phyloP scores from a whole-genome alignment of 805 yeast genomes.

The Candida montana region DNA sequence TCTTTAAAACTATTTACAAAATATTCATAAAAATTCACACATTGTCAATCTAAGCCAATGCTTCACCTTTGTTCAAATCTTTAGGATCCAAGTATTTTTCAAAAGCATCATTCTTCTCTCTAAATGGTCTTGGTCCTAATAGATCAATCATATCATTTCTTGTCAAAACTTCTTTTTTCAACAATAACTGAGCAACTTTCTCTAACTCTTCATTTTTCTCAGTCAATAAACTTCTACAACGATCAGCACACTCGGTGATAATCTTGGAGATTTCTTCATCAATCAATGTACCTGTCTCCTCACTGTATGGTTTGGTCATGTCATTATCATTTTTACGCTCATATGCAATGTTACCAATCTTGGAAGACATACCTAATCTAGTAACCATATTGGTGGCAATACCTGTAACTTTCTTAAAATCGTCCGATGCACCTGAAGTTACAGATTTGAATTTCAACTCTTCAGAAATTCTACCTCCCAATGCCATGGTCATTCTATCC shows the following conservation, averaged over 20 bases:
- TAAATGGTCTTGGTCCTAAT: slow-evolving; percentile 88
- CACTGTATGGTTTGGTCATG: slow-evolving; percentile 83
- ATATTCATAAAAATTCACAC: background rate
- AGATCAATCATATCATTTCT: slow-evolving; percentile 90
- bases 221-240: slow-evolving; percentile 61
- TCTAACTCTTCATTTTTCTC: slow-evolving; percentile 75
- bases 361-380: slow-evolving; percentile 83
- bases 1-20: slow-evolving; percentile 1
- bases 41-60: slow-evolving; percentile 1
- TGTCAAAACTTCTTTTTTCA: slow-evolving; percentile 83
- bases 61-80: slow-evolving; percentile 10
- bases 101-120: slow-evolving; percentile 86
- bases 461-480: slow-evolving; percentile 96
- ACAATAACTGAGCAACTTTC: slow-evolving; percentile 79
- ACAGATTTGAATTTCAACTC: slow-evolving; percentile 89
- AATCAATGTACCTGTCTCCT: slow-evolving; percentile 72
- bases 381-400: slow-evolving; percentile 94
- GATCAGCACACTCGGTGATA: slow-evolving; percentile 66
- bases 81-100: slow-evolving; percentile 55
- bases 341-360: slow-evolving; percentile 71
- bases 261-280: slow-evolving; percentile 81
- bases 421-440: slow-evolving; percentile 95
- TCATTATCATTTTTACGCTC: slow-evolving; percentile 64
- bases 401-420: slow-evolving; percentile 89
- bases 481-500: slow-evolving; percentile 93